These are phyloP conservation scores for Ilyonectria destructans DNA, from an alignment of 2,329 filamentous ascomycete species.

Conservation along the genomic window DNA sequence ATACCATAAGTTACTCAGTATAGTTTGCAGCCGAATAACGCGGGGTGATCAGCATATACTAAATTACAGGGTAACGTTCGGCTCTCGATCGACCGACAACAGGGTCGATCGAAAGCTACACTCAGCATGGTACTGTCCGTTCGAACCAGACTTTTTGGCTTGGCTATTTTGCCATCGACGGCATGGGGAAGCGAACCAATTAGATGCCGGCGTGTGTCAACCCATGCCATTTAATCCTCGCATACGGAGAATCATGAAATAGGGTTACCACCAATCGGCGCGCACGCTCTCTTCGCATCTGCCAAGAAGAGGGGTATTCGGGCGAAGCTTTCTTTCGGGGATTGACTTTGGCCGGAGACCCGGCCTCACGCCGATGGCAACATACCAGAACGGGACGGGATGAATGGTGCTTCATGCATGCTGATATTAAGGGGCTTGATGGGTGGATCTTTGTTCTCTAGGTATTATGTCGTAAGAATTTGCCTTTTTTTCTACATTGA, in stretches of 20 bases:
- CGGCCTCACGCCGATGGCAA: neutral
- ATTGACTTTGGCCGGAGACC: neutral
- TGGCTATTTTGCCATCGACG: neutral
- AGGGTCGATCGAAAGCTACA: slow-evolving; percentile 1
- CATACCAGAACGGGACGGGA: neutral
- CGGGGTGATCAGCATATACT: slow-evolving; percentile 5
- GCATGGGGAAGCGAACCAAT: slow-evolving; percentile 30
- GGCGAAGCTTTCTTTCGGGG: neutral
- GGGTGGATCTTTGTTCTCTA: neutral
- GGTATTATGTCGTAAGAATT: neutral
- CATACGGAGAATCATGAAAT: slow-evolving; percentile 22
- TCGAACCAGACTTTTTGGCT: neutral
- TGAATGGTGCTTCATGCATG: neutral
- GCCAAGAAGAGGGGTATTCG: neutral
- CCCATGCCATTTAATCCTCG: slow-evolving; percentile 4
- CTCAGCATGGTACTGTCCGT: neutral
- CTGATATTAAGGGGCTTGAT: slow-evolving; percentile 6
- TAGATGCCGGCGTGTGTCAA: neutral
- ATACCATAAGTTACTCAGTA: slow-evolving; percentile 16
- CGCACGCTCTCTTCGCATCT: neutral
- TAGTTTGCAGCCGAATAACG: slow-evolving; percentile 3
- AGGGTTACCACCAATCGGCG: slow-evolving; percentile 28
- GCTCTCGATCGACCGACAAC: slow-evolving; percentile 25
- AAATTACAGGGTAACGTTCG: slow-evolving; percentile 29
- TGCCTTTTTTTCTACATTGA: neutral